Conservation (phyloP, 2,329 filamentous ascomycete genomes). For the Orbilia quercus region DNA sequence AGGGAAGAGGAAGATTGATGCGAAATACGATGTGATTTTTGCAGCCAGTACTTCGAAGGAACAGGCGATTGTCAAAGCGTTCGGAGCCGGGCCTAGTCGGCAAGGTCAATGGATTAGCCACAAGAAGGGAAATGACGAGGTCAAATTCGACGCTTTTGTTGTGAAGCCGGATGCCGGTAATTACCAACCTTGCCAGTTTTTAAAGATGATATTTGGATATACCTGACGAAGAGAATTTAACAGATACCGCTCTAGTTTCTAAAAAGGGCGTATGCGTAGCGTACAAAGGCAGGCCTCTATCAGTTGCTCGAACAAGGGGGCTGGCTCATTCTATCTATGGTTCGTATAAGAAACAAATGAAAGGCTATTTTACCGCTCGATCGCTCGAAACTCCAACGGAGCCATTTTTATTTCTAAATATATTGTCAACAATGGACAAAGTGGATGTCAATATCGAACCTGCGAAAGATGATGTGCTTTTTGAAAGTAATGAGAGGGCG, state of each 20-base stretch:
- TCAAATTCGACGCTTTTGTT: slow-evolving; percentile 58
- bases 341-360: slow-evolving; percentile 38
- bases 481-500: slow-evolving; percentile 63
- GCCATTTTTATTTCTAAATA: slow-evolving; percentile 66
- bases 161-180: slow-evolving; percentile 52
- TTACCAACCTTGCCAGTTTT: not conserved
- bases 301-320: slow-evolving; percentile 20
- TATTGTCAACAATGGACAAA: slow-evolving; percentile 65
- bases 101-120: slow-evolving; percentile 37
- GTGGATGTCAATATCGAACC: slow-evolving; percentile 69
- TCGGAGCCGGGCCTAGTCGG: slow-evolving; percentile 66
- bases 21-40: slow-evolving; percentile 69
- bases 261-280: slow-evolving; percentile 56
- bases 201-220: too few species aligned
- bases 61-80: slow-evolving; percentile 70
- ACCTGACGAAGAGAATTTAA: too few species aligned
- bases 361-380: slow-evolving; percentile 18
- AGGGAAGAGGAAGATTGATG: slow-evolving; percentile 62
- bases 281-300: slow-evolving; percentile 45
- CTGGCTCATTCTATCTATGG: slow-evolving; percentile 46
- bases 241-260: slow-evolving; percentile 41
- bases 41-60: slow-evolving; percentile 67
- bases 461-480: slow-evolving; percentile 68
- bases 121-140: slow-evolving; percentile 11
- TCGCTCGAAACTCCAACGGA: slow-evolving; percentile 62